Conservation (phyloP, 148 eudicot species). For the Chenopodium berlandieri region DNA sequence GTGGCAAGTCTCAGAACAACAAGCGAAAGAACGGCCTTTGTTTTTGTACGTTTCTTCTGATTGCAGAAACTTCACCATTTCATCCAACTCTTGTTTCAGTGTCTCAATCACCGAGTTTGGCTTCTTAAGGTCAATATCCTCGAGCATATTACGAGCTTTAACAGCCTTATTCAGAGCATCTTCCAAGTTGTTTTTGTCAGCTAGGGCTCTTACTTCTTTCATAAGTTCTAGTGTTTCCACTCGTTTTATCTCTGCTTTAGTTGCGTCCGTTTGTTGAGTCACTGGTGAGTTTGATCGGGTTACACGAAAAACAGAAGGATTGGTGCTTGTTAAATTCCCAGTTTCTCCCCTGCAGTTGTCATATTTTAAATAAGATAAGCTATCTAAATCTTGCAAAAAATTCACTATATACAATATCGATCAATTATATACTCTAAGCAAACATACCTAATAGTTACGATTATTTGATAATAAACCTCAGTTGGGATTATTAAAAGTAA, state of each 20-base stretch:
- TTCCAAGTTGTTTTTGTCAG: neutral
- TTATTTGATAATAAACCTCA: too few species aligned
- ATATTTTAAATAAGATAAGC: too few species aligned
- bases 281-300: slow-evolving; percentile 3
- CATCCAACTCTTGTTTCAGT: slow-evolving; percentile 14
- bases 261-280: slow-evolving; percentile 3
- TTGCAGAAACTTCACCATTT: neutral
- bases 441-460: too few species aligned
- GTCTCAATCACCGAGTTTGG: neutral
- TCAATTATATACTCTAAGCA: too few species aligned
- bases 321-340: neutral
- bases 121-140: too few species aligned
- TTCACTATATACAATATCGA: too few species aligned
- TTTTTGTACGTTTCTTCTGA: neutral
- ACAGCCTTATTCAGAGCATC: neutral
- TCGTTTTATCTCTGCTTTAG: slow-evolving; percentile 21
- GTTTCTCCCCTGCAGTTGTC: neutral
- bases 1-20: neutral
- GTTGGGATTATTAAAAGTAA: too few species aligned
- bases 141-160: neutral
- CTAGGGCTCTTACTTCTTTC: too few species aligned
- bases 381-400: too few species aligned
- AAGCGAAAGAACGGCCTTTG: neutral
- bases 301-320: neutral
- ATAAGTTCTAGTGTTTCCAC: slow-evolving; percentile 13